Evolutionary conservation across 495 filamentous ascomycete species (phyloP), one percentile per base, ranked within the genome.

Genomic region (Bryoglossum gracile): DNA sequence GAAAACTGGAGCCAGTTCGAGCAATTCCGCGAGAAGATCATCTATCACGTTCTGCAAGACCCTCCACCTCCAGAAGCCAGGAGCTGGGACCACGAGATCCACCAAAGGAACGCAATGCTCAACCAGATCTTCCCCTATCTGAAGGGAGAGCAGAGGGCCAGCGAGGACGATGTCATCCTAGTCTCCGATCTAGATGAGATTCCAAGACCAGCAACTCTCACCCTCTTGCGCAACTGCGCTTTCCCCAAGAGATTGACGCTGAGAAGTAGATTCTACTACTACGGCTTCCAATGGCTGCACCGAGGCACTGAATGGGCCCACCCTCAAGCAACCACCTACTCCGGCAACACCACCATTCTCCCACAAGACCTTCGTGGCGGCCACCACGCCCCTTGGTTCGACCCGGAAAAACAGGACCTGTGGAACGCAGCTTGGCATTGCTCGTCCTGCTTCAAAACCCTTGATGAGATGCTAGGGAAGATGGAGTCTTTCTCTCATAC

Each of bases 211-310:
- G 58, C 55, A 3, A 59, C 60, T 4, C 48, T 72, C 19, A 62
- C 55, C 18, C 40, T 62, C 0, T 52, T 73, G 10, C 62, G 67
- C n/a, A 66, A 69, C 37, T 73, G 69, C 51, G 56, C 46, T 1
- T 60, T 67, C 40, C 67, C 67, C 1, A 47, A 46, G 9, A 52
- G 66, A 2, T 39, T 69, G n/a, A 70, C 68, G 11, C 49, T 70
- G 8, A 54, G 64, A 1, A 67, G 59, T 30, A 34, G 56, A 18
- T 67, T 66, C 56, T 70, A 65, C 52, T 67, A 68, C 51, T 71
- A 71, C 55, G 61, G 60, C 40, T 73, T 71, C 56, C 68, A 73
- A 57, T 73, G 66, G 67, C 57, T 60, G 11, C 65, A 68, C 37
- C 58, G 59, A 5, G 53, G 53, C 1, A 61, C 57, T n/a, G 50